phyloP scores from a whole-genome alignment of 352 stramenopile species.

The Phytophthora nicotianae region DNA sequence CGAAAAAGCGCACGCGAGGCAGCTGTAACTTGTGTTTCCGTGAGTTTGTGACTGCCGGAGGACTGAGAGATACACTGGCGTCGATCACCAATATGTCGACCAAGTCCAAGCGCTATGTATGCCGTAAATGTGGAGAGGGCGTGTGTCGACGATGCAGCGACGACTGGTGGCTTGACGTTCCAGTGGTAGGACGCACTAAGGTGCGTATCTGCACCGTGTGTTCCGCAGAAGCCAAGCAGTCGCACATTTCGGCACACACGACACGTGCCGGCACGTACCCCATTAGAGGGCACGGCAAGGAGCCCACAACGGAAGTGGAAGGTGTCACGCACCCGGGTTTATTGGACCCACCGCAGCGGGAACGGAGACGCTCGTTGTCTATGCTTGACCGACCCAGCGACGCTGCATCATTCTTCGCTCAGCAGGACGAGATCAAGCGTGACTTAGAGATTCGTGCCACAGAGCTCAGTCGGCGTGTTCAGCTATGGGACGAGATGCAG shows the following conservation, averaged over 20 bases:
- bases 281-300: constrained; percentile 15
- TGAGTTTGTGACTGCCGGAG: constrained; percentile 50
- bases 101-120: constrained; percentile 62
- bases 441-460: constrained; percentile 36
- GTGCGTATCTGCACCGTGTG: constrained; percentile 88
- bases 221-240: constrained; percentile 69
- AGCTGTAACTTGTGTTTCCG: constrained; percentile 82
- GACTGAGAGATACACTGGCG: constrained; percentile 32
- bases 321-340: constrained; percentile 34
- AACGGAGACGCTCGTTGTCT: constrained; percentile 29
- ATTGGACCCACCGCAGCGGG: constrained; percentile 10
- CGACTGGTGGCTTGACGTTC: constrained; percentile 81
- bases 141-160: constrained; percentile 82
- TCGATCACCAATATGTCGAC: constrained; percentile 37
- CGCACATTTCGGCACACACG: constrained; percentile 46
- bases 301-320: constrained; percentile 27
- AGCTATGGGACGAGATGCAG: constrained; percentile 45
- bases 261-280: constrained; percentile 26
- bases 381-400: constrained; percentile 30
- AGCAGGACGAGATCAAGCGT: constrained; percentile 43
- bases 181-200: constrained; percentile 75
- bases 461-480: constrained; percentile 35
- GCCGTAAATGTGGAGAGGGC: constrained; percentile 78
- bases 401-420: constrained; percentile 31
- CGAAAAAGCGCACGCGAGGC: constrained; percentile 33